These are phyloP conservation scores for Cytospora piceicola DNA, from an alignment of 2,329 filamentous ascomycete genomes.

Conservation along the genomic window DNA sequence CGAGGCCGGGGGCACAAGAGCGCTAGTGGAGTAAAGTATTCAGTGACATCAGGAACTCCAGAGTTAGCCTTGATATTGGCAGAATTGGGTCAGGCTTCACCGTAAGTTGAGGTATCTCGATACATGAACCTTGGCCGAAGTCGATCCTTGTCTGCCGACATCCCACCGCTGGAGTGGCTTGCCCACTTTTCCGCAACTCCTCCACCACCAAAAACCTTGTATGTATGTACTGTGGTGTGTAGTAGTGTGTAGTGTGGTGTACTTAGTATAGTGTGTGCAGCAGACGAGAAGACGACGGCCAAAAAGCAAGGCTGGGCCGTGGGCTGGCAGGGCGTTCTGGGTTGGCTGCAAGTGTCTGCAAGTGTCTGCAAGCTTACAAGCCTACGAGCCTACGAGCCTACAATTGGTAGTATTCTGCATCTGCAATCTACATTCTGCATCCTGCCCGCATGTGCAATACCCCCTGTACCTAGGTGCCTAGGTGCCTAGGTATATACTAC, in stretches of 20 bases:
- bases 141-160: neutral
- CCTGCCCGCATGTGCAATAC: neutral
- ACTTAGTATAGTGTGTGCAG: no score
- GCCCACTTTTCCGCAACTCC: neutral
- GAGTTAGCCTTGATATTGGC: neutral
- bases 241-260: no score
- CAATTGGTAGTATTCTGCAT: neutral
- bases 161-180: neutral
- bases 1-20: neutral
- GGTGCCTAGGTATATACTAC: neutral
- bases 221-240: no score
- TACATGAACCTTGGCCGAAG: neutral
- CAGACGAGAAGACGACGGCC: neutral
- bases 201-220: neutral
- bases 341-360: neutral
- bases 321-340: neutral
- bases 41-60: slow-evolving; percentile 5
- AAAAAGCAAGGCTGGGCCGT: neutral
- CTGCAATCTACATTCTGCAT: slow-evolving; percentile 1
- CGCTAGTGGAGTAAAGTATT: neutral
- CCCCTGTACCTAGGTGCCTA: neutral
- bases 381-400: neutral
- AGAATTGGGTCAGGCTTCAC: slow-evolving; percentile 1
- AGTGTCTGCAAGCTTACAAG: neutral
- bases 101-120: slow-evolving; percentile 3